phyloP scores from a whole-genome alignment of 2,329 filamentous ascomycete genomes.

The Beauveria bassiana region DNA sequence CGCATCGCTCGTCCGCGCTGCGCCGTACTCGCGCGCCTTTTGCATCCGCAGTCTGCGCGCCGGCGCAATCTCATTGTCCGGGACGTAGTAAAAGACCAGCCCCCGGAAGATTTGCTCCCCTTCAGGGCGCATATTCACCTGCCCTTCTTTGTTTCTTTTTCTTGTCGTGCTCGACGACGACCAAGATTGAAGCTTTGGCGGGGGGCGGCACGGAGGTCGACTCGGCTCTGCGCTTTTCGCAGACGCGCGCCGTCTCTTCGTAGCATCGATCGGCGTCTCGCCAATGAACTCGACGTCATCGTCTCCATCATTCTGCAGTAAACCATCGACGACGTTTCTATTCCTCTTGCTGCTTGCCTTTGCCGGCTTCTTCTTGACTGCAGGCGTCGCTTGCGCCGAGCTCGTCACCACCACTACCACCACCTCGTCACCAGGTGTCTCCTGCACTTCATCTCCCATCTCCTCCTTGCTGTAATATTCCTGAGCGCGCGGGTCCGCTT shows the following conservation, averaged over 20 bases:
- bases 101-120: conserved; percentile 50
- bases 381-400: neutral
- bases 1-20: conserved; percentile 57
- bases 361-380: neutral
- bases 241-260: neutral
- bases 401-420: neutral
- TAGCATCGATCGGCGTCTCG: conserved; percentile 3
- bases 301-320: neutral
- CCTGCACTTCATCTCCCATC: neutral
- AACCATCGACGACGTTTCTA: neutral
- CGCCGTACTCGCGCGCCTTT: conserved; percentile 69
- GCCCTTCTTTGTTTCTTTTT: conserved; percentile 40
- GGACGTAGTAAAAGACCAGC: conserved; percentile 69
- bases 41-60: conserved; percentile 63
- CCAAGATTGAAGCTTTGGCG: neutral
- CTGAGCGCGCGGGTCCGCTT: too few species aligned
- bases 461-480: too few species aligned
- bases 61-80: conserved; percentile 65
- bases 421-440: neutral
- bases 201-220: neutral
- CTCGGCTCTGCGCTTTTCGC: conserved; percentile 3
- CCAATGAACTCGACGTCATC: neutral
- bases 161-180: conserved; percentile 14
- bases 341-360: neutral
- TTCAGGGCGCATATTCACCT: conserved; percentile 40